Base-by-base conservation (phyloP, 31 red algal genomes). In the Odonthalia washingtoniensis region DNA sequence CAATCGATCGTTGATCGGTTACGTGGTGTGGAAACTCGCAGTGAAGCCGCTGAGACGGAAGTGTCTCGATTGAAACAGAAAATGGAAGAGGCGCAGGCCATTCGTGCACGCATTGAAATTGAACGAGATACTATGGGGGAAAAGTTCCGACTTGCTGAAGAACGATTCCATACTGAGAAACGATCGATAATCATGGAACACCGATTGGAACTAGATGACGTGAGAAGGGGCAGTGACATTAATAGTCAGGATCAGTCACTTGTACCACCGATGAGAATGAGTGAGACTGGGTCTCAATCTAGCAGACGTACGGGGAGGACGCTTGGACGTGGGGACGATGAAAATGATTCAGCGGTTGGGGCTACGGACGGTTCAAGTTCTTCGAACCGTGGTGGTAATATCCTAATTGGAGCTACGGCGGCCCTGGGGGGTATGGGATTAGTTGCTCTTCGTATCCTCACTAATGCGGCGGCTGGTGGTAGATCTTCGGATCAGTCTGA, bases 181-280 rank as follows among this genome's bases (percentile, higher is more conserved):
- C 72, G 74, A 24, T 83, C 88, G 18, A 35, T 84, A 62, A 40
- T 74, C 67, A 63, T 81, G 45, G 79, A 82, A 36, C 88, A 84
- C 49, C 65, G 72, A 66, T n/a, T 90, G 41, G 88, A 90, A 70
- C 43, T 90, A 4, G 88, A 90, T 36, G 88, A 90, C n/a, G 42
- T 84, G 36, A 46, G 79, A 44, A 43, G 88, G 17, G 63, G 75
- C 52, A 83, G 78, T 37, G 88, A 90, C 52, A 45, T 83, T 18
- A 77, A 72, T 34, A 68, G 66, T 14, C 49, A 57, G 9, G 49
- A 57, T 21, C 49, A 57, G 12, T 21, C 12, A 57, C 49, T 14
- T 21, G 21, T 57, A 21, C 9, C 21, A 14, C 49, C 49, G 49
- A 9, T 21, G 12, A 57, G 21, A 57, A 9, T 9, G 21, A 21